Base-by-base conservation (phyloP, 345 rosid genomes). In the Lepidium africanum region DNA sequence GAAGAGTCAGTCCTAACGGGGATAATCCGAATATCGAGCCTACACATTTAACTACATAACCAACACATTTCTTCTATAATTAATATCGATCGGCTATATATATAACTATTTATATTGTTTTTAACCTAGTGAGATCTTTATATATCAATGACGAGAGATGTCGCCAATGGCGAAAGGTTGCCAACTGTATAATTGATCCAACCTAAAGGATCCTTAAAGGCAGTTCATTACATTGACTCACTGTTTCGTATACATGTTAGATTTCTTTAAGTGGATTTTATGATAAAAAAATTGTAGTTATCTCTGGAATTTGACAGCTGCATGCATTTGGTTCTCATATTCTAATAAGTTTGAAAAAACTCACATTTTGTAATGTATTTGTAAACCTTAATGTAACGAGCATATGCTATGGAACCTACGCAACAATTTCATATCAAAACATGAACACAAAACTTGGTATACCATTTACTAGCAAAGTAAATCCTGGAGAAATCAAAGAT, bases 351-450 rank as follows among this genome's bases (percentile, higher is more conserved):
- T 59, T 65, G 21, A 19, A 42, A 60, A 11, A 17, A 35, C 30
- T 14, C 30, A 63, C 23, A 21, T 10, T 35, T 7, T 43, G 63
- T 15, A 63, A 33, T 15, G 48, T 12, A 71, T 71, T 23, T 71
- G 45, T 43, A 70, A 30, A 45, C 39, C 2, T 71, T 53, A 38
- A 12, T 71, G 33, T 3, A 43, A 52, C 43, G 27, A 37, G 75
- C 56, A 71, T 62, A 71, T 62, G 27, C 75, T 53, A 53, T 27
- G 63, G 75, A 54, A 63, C 68, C 75, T 53, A 53, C 17, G 63
- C 69, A 45, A 63, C 68, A 36, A 71, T 62, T 45, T 42, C 63
- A 55, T 50, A 53, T 62, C 19, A 53, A 21, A 70, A 32, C 66
- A 52, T 52, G 54, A 70, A 41, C 41, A 57, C 25, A 49, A 27